These are phyloP conservation scores for Brassica balearica DNA, from an alignment of 441 rosid genomes.

Conservation along the genomic window DNA sequence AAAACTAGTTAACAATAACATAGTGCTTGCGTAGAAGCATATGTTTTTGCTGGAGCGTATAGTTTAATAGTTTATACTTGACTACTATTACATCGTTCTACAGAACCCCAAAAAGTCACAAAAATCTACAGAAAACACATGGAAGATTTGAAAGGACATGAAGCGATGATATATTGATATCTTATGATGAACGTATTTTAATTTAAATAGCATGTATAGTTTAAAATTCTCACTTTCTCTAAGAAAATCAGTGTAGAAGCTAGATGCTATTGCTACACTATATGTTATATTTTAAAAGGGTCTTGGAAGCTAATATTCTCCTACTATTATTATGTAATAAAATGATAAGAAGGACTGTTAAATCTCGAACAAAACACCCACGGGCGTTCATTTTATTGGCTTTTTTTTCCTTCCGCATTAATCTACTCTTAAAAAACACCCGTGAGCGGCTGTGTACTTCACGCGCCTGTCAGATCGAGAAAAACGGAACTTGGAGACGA, in stretches of 20 bases:
- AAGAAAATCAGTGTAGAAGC: background rate
- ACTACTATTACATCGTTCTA: too few species aligned
- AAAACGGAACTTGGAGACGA: slow-evolving; percentile 44
- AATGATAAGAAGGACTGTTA: slow-evolving; percentile 1
- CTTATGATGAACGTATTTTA: too few species aligned
- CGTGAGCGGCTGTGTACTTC: slow-evolving; percentile 11
- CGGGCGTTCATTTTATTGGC: background rate
- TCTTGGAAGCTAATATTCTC: too few species aligned
- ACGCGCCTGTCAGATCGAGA: slow-evolving; percentile 37
- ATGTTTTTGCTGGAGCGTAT: too few species aligned
- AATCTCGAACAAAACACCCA: slow-evolving; percentile 31
- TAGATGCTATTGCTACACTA: background rate
- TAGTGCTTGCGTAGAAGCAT: too few species aligned
- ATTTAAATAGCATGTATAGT: too few species aligned
- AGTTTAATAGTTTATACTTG: too few species aligned
- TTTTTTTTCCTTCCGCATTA: slow-evolving; percentile 15
- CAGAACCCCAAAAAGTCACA: too few species aligned
- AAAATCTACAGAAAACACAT: too few species aligned
- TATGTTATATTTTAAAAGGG: background rate
- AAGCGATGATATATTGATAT: too few species aligned
- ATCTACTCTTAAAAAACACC: slow-evolving; percentile 6
- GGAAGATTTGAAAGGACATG: too few species aligned
- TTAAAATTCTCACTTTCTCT: background rate
- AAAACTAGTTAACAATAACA: too few species aligned
- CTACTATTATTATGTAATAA: background rate